Conservation (phyloP, 768 basidiomycete genomes). For the Naematelia encephala region DNA sequence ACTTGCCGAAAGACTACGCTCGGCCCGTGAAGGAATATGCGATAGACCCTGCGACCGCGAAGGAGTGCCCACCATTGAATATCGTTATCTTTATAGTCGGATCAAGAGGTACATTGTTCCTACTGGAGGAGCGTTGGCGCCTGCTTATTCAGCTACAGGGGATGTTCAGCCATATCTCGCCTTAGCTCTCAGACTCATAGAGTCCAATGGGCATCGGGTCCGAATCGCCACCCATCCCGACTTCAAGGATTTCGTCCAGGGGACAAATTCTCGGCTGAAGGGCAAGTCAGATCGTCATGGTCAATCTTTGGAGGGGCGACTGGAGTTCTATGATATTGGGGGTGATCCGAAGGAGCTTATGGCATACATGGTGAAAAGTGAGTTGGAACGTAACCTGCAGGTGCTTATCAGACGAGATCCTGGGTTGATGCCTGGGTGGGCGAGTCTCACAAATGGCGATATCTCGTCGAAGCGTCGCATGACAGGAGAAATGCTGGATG, state of each 20-base stretch:
- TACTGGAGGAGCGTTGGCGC: neutral
- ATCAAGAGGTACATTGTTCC: conserved; percentile 56
- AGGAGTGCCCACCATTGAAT: conserved; percentile 52
- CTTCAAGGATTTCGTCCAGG: conserved; percentile 59
- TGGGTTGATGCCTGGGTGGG: conserved; percentile 62
- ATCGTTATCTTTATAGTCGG: conserved; percentile 69
- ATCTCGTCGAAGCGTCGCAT: conserved; percentile 61
- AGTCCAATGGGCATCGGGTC: conserved; percentile 59
- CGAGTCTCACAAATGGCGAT: conserved; percentile 62
- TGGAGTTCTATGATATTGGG: conserved; percentile 64
- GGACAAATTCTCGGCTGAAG: conserved; percentile 49
- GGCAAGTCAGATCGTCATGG: conserved; percentile 27
- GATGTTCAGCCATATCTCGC: conserved; percentile 68
- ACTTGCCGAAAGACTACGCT: conserved; percentile 57
- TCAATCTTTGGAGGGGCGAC: conserved; percentile 29
- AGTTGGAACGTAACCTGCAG: conserved; percentile 17
- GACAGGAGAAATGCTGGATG: conserved; percentile 62
- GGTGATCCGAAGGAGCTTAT: conserved; percentile 65
- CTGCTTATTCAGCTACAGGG: conserved; percentile 49
- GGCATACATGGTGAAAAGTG: conserved; percentile 72
- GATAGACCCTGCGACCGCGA: conserved; percentile 38
- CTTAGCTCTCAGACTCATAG: conserved; percentile 56
- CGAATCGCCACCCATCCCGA: conserved; percentile 64
- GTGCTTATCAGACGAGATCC: conserved; percentile 54
- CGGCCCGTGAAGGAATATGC: conserved; percentile 58